Evolutionary conservation across 768 basidiomycete genomes (phyloP).

Genomic region (Xerocomus brunneocitrinus): DNA sequence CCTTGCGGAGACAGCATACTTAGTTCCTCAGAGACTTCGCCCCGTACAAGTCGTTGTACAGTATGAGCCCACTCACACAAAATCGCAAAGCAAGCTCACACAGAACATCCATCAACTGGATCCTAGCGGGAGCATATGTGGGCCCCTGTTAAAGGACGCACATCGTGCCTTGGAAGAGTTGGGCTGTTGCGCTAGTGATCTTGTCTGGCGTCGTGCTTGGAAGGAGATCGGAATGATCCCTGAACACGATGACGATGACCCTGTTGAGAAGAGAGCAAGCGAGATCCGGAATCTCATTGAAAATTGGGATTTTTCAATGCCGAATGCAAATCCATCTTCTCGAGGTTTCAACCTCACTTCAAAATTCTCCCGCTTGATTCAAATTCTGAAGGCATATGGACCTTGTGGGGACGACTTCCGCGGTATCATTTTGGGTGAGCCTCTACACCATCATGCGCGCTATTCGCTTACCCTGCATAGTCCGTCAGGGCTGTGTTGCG

Average conservation of each 20-base stretch:
- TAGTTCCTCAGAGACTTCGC: conserved; percentile 32
- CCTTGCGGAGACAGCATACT: conserved; percentile 37
- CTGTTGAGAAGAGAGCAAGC: conserved; percentile 19
- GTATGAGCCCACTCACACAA: conserved; percentile 41
- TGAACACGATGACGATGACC: conserved; percentile 35
- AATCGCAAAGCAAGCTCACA: conserved; percentile 39
- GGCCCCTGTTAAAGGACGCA: conserved; percentile 44
- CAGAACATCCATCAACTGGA: conserved; percentile 46
- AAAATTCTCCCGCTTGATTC: conserved; percentile 59
- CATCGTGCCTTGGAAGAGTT: conserved; percentile 47
- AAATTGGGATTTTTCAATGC: conserved; percentile 62
- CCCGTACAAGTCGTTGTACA: conserved; percentile 52
- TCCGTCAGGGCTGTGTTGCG: conserved; percentile 52
- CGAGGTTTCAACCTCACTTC: conserved; percentile 62
- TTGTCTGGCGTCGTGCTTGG: conserved; percentile 59
- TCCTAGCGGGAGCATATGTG: conserved; percentile 35
- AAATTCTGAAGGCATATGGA: conserved; percentile 53
- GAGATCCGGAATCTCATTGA: conserved; percentile 41
- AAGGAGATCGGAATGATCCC: conserved; percentile 32
- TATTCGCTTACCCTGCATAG: conserved; percentile 32
- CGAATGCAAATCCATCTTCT: conserved; percentile 54
- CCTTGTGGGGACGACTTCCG: conserved; percentile 56
- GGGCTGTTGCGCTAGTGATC: conserved; percentile 64
- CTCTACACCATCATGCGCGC: conserved; percentile 31
- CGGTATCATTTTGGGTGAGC: conserved; percentile 62